phyloP scores from a whole-genome alignment of 208 protist species.

The Trypanosoma mega region DNA sequence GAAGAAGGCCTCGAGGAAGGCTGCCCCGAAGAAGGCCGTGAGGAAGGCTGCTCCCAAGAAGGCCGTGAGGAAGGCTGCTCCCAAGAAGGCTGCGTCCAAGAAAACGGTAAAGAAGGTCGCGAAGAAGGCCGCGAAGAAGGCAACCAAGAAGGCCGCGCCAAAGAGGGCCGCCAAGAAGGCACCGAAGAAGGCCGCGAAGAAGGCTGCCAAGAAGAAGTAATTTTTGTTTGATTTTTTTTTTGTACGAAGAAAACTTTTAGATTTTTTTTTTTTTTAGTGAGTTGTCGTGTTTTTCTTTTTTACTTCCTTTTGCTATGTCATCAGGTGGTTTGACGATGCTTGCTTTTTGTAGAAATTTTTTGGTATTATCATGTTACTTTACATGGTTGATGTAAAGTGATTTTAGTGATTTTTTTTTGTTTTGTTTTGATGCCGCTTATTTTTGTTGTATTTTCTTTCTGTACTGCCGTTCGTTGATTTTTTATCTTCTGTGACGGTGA shows the following conservation, averaged over 20 bases:
- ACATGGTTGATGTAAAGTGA: not conserved
- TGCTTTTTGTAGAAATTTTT: too few species aligned
- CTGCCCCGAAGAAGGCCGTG: slow-evolving; percentile 21
- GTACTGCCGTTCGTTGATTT: not conserved
- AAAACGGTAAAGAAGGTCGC: slow-evolving; percentile 28
- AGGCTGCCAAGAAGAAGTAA: slow-evolving; percentile 16
- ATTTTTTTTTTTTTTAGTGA: slow-evolving; percentile 18
- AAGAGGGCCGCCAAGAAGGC: slow-evolving; percentile 24
- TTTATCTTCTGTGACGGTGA: not conserved
- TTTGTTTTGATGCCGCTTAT: slow-evolving; percentile 14
- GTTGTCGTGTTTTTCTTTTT: slow-evolving; percentile 11
- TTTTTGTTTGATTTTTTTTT: slow-evolving; percentile 6
- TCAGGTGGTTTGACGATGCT: too few species aligned
- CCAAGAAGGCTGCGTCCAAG: slow-evolving; percentile 6
- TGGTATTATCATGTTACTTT: too few species aligned
- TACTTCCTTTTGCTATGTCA: too few species aligned
- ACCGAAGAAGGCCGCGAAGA: slow-evolving; percentile 33
- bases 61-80: not conserved
- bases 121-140: slow-evolving; percentile 15
- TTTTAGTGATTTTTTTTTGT: slow-evolving; percentile 8
- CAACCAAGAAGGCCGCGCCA: slow-evolving; percentile 26
- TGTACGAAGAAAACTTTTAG: not conserved
- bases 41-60: slow-evolving; percentile 1
- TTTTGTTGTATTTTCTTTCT: slow-evolving; percentile 7
- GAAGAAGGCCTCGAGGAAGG: slow-evolving; percentile 29